These are phyloP conservation scores for Xanthoconium separans DNA, from an alignment of 1,284 basidiomycete species.

Conservation along the genomic window DNA sequence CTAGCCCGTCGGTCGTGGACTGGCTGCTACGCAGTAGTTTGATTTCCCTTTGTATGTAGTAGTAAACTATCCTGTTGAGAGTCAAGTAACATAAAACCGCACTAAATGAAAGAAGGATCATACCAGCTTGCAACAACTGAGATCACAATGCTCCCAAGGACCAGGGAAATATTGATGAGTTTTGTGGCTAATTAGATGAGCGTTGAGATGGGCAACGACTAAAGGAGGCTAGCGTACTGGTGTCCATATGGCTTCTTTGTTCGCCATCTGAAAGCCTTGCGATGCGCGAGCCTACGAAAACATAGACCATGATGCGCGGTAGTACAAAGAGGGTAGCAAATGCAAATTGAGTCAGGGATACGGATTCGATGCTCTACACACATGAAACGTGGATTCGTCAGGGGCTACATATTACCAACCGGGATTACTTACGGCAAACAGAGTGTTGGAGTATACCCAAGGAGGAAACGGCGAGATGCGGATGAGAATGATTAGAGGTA, in stretches of 20 bases:
- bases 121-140: slow-evolving; percentile 65
- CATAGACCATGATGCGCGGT: slow-evolving; percentile 69
- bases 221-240: slow-evolving; percentile 42
- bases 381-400: not conserved
- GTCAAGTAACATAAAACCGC: slow-evolving; percentile 4
- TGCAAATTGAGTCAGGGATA: slow-evolving; percentile 72
- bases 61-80: slow-evolving; percentile 57
- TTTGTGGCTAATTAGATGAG: slow-evolving; percentile 49
- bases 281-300: slow-evolving; percentile 77
- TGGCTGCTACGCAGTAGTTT: slow-evolving; percentile 49
- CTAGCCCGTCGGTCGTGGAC: slow-evolving; percentile 52
- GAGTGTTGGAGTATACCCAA: slow-evolving; percentile 76
- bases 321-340: slow-evolving; percentile 68
- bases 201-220: slow-evolving; percentile 9
- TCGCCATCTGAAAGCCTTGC: slow-evolving; percentile 75
- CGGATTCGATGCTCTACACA: slow-evolving; percentile 66
- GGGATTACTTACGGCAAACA: slow-evolving; percentile 65
- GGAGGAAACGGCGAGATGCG: slow-evolving; percentile 82
- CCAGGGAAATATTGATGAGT: slow-evolving; percentile 58
- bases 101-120: slow-evolving; percentile 25
- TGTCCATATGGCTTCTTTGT: slow-evolving; percentile 73
- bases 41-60: slow-evolving; percentile 60
- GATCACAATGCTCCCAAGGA: slow-evolving; percentile 56
- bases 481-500: slow-evolving; percentile 77
- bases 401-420: not conserved